These are phyloP conservation scores for Phaeodactylum tricornutum DNA, from an alignment of 108 stramenopile species.

Conservation along the genomic window DNA sequence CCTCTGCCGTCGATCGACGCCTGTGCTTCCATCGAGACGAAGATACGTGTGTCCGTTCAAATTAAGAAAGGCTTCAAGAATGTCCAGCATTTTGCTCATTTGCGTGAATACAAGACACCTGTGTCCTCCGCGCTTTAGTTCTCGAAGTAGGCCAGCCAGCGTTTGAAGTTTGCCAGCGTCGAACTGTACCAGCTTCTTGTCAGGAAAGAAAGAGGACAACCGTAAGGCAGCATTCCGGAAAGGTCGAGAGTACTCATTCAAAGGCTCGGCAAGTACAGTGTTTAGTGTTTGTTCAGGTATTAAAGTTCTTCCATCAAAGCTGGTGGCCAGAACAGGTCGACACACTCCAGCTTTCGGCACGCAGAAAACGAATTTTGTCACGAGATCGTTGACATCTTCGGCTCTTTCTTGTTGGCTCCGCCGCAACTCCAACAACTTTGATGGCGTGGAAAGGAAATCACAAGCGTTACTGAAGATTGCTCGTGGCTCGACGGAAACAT, in stretches of 20 bases:
- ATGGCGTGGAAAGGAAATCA: constrained; percentile 43
- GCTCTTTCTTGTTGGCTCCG: constrained; percentile 43
- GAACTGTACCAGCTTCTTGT: constrained; percentile 88
- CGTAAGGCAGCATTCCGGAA: constrained; percentile 38
- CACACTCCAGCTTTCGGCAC: constrained; percentile 60
- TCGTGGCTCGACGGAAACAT: background rate
- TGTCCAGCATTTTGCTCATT: constrained; percentile 91
- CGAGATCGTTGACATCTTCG: constrained; percentile 36
- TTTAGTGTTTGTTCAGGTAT: constrained; percentile 1
- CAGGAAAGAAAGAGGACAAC: constrained; percentile 83
- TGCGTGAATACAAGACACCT: constrained; percentile 94
- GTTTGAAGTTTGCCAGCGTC: constrained; percentile 96
- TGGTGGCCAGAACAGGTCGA: constrained; percentile 7
- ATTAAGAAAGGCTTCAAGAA: constrained; percentile 89
- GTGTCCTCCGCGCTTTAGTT: constrained; percentile 79
- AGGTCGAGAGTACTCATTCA: constrained; percentile 35
- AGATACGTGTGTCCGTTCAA: constrained; percentile 74
- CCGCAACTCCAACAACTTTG: constrained; percentile 45
- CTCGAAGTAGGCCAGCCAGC: constrained; percentile 78
- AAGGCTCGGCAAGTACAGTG: constrained; percentile 23
- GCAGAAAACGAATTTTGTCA: constrained; percentile 69
- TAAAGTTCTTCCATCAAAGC: too few species aligned
- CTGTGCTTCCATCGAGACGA: constrained; percentile 83
- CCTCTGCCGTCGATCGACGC: constrained; percentile 82
- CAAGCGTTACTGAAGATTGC: background rate